Evolutionary conservation across 1,139 yeast species (phyloP), one percentile per base, ranked within the genome.

Genomic region (Debaryomycetaceae sp.): DNA sequence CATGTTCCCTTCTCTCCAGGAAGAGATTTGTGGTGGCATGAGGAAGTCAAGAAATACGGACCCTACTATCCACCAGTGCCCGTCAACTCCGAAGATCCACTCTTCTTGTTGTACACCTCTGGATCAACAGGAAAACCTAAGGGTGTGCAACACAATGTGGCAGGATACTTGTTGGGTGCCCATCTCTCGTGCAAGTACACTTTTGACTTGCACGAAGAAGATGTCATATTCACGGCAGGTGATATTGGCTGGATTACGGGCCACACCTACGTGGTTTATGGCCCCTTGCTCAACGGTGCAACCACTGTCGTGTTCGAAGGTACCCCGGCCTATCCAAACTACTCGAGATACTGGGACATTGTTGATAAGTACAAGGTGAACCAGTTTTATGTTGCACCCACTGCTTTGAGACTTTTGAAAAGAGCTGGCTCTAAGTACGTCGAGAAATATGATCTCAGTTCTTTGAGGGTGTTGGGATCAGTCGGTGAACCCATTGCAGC

Each of bases 401-500:
- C 96, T 24, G 96, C 96, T 13, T 73, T 87, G 56, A 80, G 96
- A 64, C 72, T 87, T 58, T 76, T 87, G 66, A 87, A 87, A 69
- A 76, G 95, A 59, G 95, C 95, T 31, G 96, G 96, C 46, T 79
- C 82, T 53, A 73, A 80, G 45, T 81, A 67, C 58, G 79, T 86
- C 55, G 83, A 81, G 56, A 76, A 80, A 27, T 81, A 72, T 61
- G 84, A 86, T 54, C 73, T 87, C 58, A 75, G 80, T 44, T 76
- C 89, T 3, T 57, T 87, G 49, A 76, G 96, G 58, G 83, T 81
- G 33, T 74, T 87, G 49, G 96, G 96, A 23, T 83, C 95, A 9
- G 96, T 87, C 39, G 96, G 96, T 61, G 96, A 87, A 65, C 96
- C 96, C 50, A 87, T 87, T 65, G 95, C 96, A 34, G 88, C 91